Evolutionary conservation across 1,284 basidiomycete genomes (phyloP).

Genomic region (Trichosporon asahii): DNA sequence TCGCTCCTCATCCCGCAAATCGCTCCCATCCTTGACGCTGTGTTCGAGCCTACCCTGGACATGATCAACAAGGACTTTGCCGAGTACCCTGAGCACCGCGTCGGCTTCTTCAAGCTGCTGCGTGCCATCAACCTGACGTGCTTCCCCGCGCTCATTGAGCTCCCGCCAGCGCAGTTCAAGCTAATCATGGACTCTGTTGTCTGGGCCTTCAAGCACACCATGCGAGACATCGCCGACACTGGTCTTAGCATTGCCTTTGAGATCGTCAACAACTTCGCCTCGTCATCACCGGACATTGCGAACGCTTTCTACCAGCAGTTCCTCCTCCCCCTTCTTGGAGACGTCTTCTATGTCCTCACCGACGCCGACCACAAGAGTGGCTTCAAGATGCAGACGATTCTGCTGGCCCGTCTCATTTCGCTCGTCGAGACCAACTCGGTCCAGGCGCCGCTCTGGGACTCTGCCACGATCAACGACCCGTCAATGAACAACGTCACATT

Average conservation of each 20-base stretch:
- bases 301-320: slow-evolving; percentile 88
- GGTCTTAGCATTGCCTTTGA: slow-evolving; percentile 91
- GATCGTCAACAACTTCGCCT: slow-evolving; percentile 92
- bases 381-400: slow-evolving; percentile 82
- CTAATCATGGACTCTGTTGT: slow-evolving; percentile 97
- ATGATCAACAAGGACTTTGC: slow-evolving; percentile 99
- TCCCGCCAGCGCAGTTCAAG: slow-evolving; percentile 93
- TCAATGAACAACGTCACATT: slow-evolving; percentile 76
- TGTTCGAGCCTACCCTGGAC: slow-evolving; percentile 93
- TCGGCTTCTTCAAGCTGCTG: slow-evolving; percentile 94
- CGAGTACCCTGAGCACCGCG: slow-evolving; percentile 96
- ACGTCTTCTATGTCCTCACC: slow-evolving; percentile 96
- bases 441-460: slow-evolving; percentile 81
- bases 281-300: slow-evolving; percentile 70
- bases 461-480: slow-evolving; percentile 67
- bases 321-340: slow-evolving; percentile 88
- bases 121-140: slow-evolving; percentile 90
- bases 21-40: slow-evolving; percentile 91
- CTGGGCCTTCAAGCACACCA: slow-evolving; percentile 99
- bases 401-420: slow-evolving; percentile 92
- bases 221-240: slow-evolving; percentile 97
- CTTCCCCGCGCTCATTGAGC: slow-evolving; percentile 86
- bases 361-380: slow-evolving; percentile 99
- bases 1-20: slow-evolving; percentile 89
- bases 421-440: slow-evolving; percentile 82